Evolutionary conservation across 2,329 filamentous ascomycete species (phyloP).

Genomic region (Pestalotiopsis sp.): DNA sequence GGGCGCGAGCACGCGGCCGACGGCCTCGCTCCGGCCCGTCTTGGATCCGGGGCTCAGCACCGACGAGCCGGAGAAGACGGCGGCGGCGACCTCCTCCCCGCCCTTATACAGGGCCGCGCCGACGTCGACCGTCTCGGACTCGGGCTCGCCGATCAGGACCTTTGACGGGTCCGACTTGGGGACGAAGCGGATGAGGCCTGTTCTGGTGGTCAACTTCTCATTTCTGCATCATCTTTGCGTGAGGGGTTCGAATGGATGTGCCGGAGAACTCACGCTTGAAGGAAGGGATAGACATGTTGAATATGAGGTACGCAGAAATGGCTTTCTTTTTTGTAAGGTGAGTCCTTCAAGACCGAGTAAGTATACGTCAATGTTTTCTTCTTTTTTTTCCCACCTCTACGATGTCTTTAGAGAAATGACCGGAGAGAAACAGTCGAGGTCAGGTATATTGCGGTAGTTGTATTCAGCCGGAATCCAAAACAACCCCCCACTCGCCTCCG

Average conservation of each 20-base stretch:
- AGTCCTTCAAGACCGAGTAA: background rate
- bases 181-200: slow-evolving; percentile 60
- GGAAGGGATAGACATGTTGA: slow-evolving; percentile 2
- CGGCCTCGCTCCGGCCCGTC: slow-evolving; percentile 44
- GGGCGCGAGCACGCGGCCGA: slow-evolving; percentile 54
- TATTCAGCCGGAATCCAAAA: background rate
- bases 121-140: slow-evolving; percentile 56
- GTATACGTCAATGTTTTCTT: too few relatives aligned
- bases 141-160: slow-evolving; percentile 53
- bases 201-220: background rate
- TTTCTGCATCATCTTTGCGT: background rate
- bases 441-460: background rate
- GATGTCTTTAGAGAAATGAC: too few relatives aligned
- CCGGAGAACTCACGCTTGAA: background rate
- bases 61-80: slow-evolving; percentile 61
- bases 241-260: background rate
- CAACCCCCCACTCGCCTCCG: background rate
- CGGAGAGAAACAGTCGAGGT: background rate
- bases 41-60: slow-evolving; percentile 55
- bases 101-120: slow-evolving; percentile 51
- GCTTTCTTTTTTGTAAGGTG: background rate
- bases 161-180: slow-evolving; percentile 50
- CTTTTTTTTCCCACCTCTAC: too few relatives aligned
- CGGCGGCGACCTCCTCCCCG: slow-evolving; percentile 58
- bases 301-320: background rate